A percentile compares a stretch with the other conserved stretches of the same genome.
Evolutionary conservation across 306 rosid genomes (phyloP).

Genomic region (Inga oerstediana): DNA sequence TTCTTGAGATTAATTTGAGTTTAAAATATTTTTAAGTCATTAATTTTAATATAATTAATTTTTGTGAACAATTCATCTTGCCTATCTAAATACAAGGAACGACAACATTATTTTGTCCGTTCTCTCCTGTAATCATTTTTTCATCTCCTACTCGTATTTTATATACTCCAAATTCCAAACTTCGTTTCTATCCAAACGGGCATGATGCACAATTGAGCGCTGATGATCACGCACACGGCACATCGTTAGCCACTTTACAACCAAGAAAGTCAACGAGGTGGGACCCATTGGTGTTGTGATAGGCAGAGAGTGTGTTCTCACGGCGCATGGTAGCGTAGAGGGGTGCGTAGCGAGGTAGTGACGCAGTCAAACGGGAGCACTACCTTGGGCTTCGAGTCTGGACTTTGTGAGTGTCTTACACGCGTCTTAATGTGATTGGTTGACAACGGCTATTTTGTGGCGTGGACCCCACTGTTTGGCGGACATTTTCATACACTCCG

Average conservation of each 20-base stretch:
- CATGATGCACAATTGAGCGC: neutral
- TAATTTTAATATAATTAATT: too few species aligned
- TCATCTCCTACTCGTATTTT: too few species aligned
- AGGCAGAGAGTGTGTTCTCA: conserved; percentile 12
- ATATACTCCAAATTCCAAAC: neutral
- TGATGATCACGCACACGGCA: neutral
- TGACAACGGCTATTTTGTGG: conserved; percentile 43
- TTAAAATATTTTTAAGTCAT: too few species aligned
- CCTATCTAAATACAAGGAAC: too few species aligned
- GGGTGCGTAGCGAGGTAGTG: neutral
- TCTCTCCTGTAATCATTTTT: too few species aligned
- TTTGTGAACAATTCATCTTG: too few species aligned
- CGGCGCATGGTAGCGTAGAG: conserved; percentile 41
- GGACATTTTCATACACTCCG: conserved; percentile 25
- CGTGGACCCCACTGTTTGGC: conserved; percentile 44
- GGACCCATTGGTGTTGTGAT: conserved; percentile 32
- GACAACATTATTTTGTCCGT: too few species aligned
- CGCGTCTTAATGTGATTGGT: conserved; percentile 19
- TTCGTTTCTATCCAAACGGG: neutral
- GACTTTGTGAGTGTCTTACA: neutral
- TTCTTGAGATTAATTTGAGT: too few species aligned
- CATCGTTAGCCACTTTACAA: conserved; percentile 6
- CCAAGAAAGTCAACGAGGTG: conserved; percentile 54
- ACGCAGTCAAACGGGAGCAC: conserved; percentile 51
- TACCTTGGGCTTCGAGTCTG: conserved; percentile 49